Evolutionary conservation across 768 basidiomycete genomes (phyloP), one percentile per base, ranked within the genome.

Genomic region (Collybia mongolica): DNA sequence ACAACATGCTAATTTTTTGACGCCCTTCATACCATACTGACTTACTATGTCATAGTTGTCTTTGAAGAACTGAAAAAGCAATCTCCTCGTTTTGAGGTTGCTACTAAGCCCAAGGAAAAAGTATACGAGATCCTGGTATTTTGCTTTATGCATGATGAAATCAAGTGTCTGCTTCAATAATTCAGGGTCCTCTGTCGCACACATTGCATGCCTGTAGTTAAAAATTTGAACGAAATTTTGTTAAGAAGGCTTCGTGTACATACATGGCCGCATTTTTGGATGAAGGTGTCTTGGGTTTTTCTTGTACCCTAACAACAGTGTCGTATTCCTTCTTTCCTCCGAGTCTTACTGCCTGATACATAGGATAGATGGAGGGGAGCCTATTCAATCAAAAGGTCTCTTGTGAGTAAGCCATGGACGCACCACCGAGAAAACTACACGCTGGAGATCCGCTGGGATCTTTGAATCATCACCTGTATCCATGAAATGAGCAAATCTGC

Each of bases 381-480:
- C n/a, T 14, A n/a, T 18, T 38, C 19, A 18, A 61, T 49, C 26
- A 48, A 32, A 46, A 24, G 15, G 37, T 24, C 20, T 38, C 41
- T 17, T 26, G 15, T 9, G 14, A 6, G 5, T 19, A 38, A 48
- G 35, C 40, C 24, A 23, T 44, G 17, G n/a, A 62, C 79, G 12
- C 55, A 88, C 86, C 40, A 67, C 72, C 24, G 63, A 57, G 65
- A 75, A 85, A 35, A 81, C 80, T 29, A 76, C 67, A 22, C 72
- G 60, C 56, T 87, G 79, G 39, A 98, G 67, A 69, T 98, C 95
- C 22, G 83, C 79, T 5, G 92, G 90, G 55, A 98, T 90, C 44
- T 68, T 73, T 0, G 85, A 86, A 58, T 86, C 82, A 61, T 96
- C 90, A 6, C 81, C 81, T 14, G 82, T 88, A 51, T 81, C 76